Evolutionary conservation across 257 asterid species (phyloP).

Genomic region (Asclepias syriaca): DNA sequence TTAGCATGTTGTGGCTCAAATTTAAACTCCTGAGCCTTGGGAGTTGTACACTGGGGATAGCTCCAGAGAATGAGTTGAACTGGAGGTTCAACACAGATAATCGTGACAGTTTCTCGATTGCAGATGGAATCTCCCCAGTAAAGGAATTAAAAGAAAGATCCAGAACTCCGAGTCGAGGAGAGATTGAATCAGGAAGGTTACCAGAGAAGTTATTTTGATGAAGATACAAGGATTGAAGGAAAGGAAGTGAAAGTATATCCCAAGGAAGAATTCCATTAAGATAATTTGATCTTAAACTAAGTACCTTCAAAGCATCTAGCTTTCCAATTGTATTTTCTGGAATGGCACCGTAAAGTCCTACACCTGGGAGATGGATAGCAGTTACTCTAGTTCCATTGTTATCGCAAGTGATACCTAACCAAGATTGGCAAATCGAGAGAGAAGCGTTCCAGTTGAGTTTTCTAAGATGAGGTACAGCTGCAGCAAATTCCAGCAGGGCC

Average conservation of each 20-base stretch:
- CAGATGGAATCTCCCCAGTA: slow-evolving; percentile 54
- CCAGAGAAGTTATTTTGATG: slow-evolving; percentile 85
- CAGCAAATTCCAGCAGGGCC: slow-evolving; percentile 62
- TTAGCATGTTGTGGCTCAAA: slow-evolving; percentile 55
- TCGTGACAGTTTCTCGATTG: slow-evolving; percentile 34
- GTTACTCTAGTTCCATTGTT: slow-evolving; percentile 46
- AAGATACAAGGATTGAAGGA: slow-evolving; percentile 58
- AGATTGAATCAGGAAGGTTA: slow-evolving; percentile 37
- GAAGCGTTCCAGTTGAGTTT: slow-evolving; percentile 59
- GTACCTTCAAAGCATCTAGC: slow-evolving; percentile 54
- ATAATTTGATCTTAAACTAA: slow-evolving; percentile 68
- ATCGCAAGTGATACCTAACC: slow-evolving; percentile 77
- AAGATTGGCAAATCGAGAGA: slow-evolving; percentile 48
- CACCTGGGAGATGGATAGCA: slow-evolving; percentile 70
- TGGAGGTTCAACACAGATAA: slow-evolving; percentile 56
- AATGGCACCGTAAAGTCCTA: slow-evolving; percentile 69
- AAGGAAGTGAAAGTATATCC: slow-evolving; percentile 61
- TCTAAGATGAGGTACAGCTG: slow-evolving; percentile 60
- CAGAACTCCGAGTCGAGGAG: slow-evolving; percentile 44
- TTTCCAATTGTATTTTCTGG: slow-evolving; percentile 58
- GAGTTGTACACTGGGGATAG: slow-evolving; percentile 46
- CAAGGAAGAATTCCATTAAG: slow-evolving; percentile 59
- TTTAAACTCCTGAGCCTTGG: slow-evolving; percentile 51
- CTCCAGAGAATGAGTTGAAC: slow-evolving; percentile 52
- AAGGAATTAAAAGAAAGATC: slow-evolving; percentile 76